Conservation (phyloP, 176 grass and related monocot genomes). For the Typha latifolia region DNA sequence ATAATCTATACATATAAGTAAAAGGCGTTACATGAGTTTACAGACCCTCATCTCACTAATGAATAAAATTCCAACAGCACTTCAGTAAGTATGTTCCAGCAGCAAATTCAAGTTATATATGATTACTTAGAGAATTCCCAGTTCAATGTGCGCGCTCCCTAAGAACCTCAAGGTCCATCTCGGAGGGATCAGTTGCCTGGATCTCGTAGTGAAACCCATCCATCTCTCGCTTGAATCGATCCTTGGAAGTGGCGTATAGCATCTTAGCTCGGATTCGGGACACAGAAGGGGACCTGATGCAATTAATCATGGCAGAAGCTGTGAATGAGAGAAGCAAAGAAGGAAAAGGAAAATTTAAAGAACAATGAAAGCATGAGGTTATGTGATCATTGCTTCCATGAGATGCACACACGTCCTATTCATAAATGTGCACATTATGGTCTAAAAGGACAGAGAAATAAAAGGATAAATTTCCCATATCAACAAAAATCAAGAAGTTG, state of each 20-base stretch:
- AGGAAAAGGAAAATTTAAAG: not conserved
- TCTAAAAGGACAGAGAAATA: not conserved
- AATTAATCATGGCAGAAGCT: not conserved
- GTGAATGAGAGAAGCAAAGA: not conserved
- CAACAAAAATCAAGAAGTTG: not conserved
- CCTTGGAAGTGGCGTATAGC: constrained; percentile 13
- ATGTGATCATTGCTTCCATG: not conserved
- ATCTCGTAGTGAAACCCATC: constrained; percentile 12
- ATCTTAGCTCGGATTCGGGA: constrained; percentile 19
- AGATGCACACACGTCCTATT: not conserved
- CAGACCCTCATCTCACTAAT: not conserved
- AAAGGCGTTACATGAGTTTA: not conserved
- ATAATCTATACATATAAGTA: not conserved
- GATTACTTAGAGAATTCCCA: not conserved
- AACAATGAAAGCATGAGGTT: not conserved
- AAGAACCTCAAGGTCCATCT: constrained; percentile 10
- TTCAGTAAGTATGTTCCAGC: not conserved
- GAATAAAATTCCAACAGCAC: not conserved
- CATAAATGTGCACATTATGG: not conserved
- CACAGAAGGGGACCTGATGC: constrained; percentile 11
- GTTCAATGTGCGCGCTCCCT: constrained; percentile 8
- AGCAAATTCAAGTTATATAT: not conserved
- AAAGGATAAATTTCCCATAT: not conserved
- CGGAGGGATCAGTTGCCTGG: constrained; percentile 1
- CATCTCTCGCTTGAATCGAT: constrained; percentile 7